Percentiles rank a stretch among this genome's conserved stretches.
Conservation (phyloP, 2,329 filamentous ascomycete genomes). For the Plenodomus tracheiphilus region DNA sequence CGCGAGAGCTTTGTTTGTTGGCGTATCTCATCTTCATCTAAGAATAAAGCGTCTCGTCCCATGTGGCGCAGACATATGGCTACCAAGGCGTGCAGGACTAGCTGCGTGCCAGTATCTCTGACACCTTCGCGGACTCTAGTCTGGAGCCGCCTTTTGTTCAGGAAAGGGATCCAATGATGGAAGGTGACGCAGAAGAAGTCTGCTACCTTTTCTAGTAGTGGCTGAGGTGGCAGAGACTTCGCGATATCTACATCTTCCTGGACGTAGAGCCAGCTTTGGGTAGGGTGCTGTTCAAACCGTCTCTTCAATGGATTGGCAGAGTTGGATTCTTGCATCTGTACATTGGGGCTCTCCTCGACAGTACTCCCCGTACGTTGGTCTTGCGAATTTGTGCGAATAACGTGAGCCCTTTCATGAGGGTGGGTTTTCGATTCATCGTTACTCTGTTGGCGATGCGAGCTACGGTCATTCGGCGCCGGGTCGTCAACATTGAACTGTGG, state of each 20-base stretch:
- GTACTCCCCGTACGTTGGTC: neutral
- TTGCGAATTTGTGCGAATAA: neutral
- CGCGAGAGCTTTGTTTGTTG: constrained; percentile 31
- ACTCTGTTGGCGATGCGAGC: neutral
- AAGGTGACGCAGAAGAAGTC: constrained; percentile 39
- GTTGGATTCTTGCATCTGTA: neutral
- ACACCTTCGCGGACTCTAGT: constrained; percentile 21
- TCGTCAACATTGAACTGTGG: constrained; percentile 21
- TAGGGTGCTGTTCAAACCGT: constrained; percentile 20
- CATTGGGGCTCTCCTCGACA: neutral
- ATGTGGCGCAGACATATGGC: constrained; percentile 35
- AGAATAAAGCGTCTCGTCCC: constrained; percentile 21
- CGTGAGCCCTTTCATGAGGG: neutral
- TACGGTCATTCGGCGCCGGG: neutral
- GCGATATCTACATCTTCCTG: constrained; percentile 27
- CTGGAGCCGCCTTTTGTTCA: constrained; percentile 37
- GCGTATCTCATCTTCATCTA: constrained; percentile 32
- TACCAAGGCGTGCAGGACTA: constrained; percentile 36
- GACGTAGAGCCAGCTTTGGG: constrained; percentile 20
- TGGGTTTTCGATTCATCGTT: neutral
- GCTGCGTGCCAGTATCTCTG: constrained; percentile 17
- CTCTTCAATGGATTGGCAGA: constrained; percentile 27
- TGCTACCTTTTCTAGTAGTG: constrained; percentile 28
- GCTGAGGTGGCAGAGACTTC: constrained; percentile 30
- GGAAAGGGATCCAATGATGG: constrained; percentile 42